Base-by-base conservation (phyloP, 768 basidiomycete genomes). In the Termitomyces sp. region DNA sequence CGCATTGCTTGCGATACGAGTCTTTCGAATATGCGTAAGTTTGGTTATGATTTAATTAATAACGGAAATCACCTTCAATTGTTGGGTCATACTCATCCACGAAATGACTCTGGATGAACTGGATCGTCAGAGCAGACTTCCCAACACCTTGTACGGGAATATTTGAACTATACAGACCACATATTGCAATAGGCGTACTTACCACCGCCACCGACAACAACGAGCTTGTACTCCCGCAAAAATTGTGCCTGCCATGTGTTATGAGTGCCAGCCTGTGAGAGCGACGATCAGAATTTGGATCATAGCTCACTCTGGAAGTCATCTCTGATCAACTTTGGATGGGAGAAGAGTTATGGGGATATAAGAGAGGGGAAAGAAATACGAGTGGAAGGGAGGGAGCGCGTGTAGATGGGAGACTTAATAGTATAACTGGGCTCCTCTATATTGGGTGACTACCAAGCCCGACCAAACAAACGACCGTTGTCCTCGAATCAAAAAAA, bases 161-260 rank as follows among this genome's bases (percentile, higher is more conserved):
- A 33, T 49, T 47, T 45, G 47, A 53, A 44, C 46, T 42, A 47
- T 32, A 23, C 36, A 40, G 35, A 44, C 11, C 32, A 38, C 16
- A 16, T 23, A 49, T 45, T 18, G 57, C 13, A 53, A 52, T 31
- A 29, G n/a, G 9, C 39, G 59, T 51, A 70, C 82, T 66, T 51
- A 89, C 94, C 95, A 83, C 95, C 96, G 67, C 96, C 96, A 46
- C 96, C 96, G 58, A 98, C 96, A 59, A 98, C 96, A 60, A 98
- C 96, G 56, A 98, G 86, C 79, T 98, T 98, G 77, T 98, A 98
- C 70, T 98, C 96, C 64, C 95, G 80, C 71, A 98, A 76, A 78
- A 94, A 94, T 68, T 89, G 88, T 59, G 91, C 89, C 88, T 92
- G 64, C 41, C 50, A 57, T 41, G 58, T 50, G 59, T n/a, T 13